These are phyloP conservation scores for Agaricus sinodeliciosus DNA, from an alignment of 768 basidiomycete species.

Conservation along the genomic window DNA sequence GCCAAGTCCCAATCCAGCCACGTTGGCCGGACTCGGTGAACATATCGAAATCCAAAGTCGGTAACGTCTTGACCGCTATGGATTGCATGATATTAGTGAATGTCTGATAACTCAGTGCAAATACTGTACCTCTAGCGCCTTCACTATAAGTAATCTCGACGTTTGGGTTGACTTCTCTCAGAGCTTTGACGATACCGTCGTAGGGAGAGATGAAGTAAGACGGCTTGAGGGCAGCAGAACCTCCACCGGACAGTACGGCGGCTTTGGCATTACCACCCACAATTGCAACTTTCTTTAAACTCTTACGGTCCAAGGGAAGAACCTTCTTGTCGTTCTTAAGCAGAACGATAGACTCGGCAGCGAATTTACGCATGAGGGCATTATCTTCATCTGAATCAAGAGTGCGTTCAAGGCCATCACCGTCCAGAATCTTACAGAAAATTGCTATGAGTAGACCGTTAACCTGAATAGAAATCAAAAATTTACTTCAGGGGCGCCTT, in stretches of 20 bases:
- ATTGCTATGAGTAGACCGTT: neutral
- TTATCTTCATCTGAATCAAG: slow-evolving; percentile 57
- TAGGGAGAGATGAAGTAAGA: slow-evolving; percentile 75
- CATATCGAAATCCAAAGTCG: slow-evolving; percentile 64
- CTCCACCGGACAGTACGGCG: slow-evolving; percentile 57
- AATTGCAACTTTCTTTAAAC: slow-evolving; percentile 64
- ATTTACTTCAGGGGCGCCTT: slow-evolving; percentile 56
- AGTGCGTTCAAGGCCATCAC: slow-evolving; percentile 61
- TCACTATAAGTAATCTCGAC: slow-evolving; percentile 61
- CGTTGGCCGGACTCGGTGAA: slow-evolving; percentile 50
- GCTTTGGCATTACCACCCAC: slow-evolving; percentile 71
- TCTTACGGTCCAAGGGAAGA: slow-evolving; percentile 43
- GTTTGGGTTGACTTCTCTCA: slow-evolving; percentile 31
- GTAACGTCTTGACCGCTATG: slow-evolving; percentile 57
- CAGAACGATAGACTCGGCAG: slow-evolving; percentile 65
- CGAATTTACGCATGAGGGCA: slow-evolving; percentile 58
- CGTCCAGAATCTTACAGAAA: slow-evolving; percentile 50
- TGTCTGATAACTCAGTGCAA: neutral
- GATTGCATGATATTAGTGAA: neutral
- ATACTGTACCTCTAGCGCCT: slow-evolving; percentile 53
- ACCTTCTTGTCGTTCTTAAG: slow-evolving; percentile 59
- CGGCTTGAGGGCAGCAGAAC: slow-evolving; percentile 65
- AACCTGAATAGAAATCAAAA: neutral
- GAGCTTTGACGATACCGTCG: slow-evolving; percentile 62
- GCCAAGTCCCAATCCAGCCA: slow-evolving; percentile 65